Evolutionary conservation across 2,329 filamentous ascomycete species (phyloP), one percentile per base, ranked within the genome.

Genomic region (Talaromyces piceae): DNA sequence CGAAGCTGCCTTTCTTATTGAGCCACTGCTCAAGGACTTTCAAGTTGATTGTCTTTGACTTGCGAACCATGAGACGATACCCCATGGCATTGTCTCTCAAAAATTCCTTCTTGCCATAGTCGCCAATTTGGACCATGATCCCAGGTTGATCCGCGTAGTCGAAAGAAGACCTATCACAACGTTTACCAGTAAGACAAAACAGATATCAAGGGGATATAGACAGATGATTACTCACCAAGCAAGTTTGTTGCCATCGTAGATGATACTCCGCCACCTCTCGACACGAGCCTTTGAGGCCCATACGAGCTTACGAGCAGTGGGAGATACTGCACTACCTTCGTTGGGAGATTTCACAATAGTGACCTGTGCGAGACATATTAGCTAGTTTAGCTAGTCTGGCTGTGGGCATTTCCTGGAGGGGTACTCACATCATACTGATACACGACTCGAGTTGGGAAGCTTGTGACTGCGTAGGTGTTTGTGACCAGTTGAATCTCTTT

Each of bases 201-300:
- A 49, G 41, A 20, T 8, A 6, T 18, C 13, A 33, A 33, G 18
- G 13, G 67, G 64, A 69, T 41, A 2, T 5, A 13, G 16, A 13
- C 43, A 37, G 64, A 45, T 63, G 55, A n/a, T 20, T 22, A 53
- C 73, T 61, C 73, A 87, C 91, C 93, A 98, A 13, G 89, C 91
- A 44, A 98, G 77, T 67, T 86, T 88, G 61, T 85, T 84, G 25
- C 88, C 88, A 70, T 97, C 90, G 60, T 82, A 90, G 51, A 96
- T 79, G 79, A 85, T 89, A 39, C 74, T 73, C 2, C 72, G 67
- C 2, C 73, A 71, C 1, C 91, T 70, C 2, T 70, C 68, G 64
- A 86, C 79, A 5, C 90, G 76, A 0, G 71, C 67, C 1, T 77
- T 72, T 1, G 84, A 86, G 1, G 80, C 71, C 88, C 89, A 96